phyloP scores from a whole-genome alignment of 1,139 yeast species.

The Candida sojae region DNA sequence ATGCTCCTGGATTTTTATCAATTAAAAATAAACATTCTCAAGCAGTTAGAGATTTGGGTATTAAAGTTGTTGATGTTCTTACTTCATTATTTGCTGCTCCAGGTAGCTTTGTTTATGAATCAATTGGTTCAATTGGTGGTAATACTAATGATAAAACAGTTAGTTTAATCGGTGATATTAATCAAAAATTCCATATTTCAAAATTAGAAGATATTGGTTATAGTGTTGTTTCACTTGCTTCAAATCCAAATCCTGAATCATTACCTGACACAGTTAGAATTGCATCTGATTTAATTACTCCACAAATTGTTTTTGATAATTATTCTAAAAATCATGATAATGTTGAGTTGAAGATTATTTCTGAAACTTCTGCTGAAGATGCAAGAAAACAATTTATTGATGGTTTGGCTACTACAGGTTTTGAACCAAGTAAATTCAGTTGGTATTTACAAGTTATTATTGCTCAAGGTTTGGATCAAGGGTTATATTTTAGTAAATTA shows the following conservation, averaged over 20 bases:
- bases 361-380: constrained; percentile 23
- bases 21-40: constrained; percentile 41
- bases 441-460: constrained; percentile 29
- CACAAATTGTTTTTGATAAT: constrained; percentile 37
- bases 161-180: constrained; percentile 45
- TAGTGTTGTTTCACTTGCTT: constrained; percentile 40
- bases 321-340: constrained; percentile 44
- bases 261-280: constrained; percentile 51
- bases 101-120: constrained; percentile 35
- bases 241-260: constrained; percentile 27
- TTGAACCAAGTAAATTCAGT: constrained; percentile 29
- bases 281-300: constrained; percentile 40
- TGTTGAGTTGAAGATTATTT: constrained; percentile 31
- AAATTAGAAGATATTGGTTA: constrained; percentile 50
- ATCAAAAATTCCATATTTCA: constrained; percentile 31
- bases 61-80: constrained; percentile 52
- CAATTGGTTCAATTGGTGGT: constrained; percentile 40
- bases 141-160: constrained; percentile 34
- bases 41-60: constrained; percentile 31
- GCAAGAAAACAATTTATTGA: constrained; percentile 30
- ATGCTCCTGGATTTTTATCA: constrained; percentile 36
- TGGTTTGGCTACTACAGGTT: constrained; percentile 27
- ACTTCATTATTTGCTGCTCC: constrained; percentile 48
- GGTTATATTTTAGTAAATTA: constrained; percentile 30
- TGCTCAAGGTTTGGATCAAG: constrained; percentile 35